A percentile compares a stretch with the other conserved stretches of the same genome.
Conservation (phyloP, 192 early-diverging fungal genomes). For the Dissophora ornata region DNA sequence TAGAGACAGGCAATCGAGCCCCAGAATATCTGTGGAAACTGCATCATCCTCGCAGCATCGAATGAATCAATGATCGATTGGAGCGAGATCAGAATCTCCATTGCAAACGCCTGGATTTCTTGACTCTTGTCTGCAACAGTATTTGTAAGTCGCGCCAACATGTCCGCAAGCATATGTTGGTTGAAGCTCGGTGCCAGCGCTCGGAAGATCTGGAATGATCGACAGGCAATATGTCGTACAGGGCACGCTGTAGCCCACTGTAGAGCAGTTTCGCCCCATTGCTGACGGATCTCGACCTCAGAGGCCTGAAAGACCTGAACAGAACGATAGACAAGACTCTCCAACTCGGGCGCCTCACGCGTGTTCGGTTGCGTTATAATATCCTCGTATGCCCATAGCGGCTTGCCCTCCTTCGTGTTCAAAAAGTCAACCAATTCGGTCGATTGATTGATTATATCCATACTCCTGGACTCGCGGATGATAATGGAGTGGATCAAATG, state of each 20-base stretch:
- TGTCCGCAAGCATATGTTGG: constrained; percentile 79
- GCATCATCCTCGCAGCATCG: constrained; percentile 61
- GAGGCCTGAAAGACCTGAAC: constrained; percentile 61
- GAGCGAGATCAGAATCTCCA: constrained; percentile 80
- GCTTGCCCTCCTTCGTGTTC: constrained; percentile 76
- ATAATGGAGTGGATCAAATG: constrained; percentile 82
- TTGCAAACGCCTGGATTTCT: constrained; percentile 85
- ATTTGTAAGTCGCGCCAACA: constrained; percentile 79
- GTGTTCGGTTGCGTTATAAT: constrained; percentile 67
- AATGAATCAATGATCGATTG: constrained; percentile 71
- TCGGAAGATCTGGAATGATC: constrained; percentile 87
- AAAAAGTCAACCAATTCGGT: constrained; percentile 60
- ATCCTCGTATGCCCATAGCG: constrained; percentile 86
- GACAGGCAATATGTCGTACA: constrained; percentile 87
- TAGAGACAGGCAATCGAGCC: constrained; percentile 76
- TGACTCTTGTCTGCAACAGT: constrained; percentile 79
- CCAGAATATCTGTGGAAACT: constrained; percentile 89
- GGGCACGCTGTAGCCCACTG: constrained; percentile 87
- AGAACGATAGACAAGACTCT: constrained; percentile 60
- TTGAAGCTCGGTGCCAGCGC: constrained; percentile 76
- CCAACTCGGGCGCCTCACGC: constrained; percentile 59
- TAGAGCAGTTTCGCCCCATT: constrained; percentile 85
- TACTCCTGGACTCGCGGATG: constrained; percentile 67
- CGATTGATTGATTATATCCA: constrained; percentile 59
- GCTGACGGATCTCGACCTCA: constrained; percentile 65